Evolutionary conservation across 1,139 yeast genomes (phyloP).

Genomic region (Scheffersomyces illinoinensis): DNA sequence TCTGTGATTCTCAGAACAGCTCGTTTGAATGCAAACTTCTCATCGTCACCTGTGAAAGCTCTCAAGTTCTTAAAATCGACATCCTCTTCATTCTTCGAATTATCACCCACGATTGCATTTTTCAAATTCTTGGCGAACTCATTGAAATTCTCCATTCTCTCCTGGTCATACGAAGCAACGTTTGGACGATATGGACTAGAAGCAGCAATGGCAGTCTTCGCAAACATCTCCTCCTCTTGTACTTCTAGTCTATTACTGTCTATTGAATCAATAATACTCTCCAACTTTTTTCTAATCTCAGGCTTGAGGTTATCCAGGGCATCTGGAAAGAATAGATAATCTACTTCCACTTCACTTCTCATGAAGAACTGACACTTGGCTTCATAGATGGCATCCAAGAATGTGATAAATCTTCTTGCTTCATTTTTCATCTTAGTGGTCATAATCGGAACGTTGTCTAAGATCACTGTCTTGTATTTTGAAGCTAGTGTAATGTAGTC

Average conservation of each 20-base stretch:
- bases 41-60: constrained; percentile 78
- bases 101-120: constrained; percentile 2
- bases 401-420: constrained; percentile 65
- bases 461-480: constrained; percentile 52
- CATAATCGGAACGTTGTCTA: constrained; percentile 64
- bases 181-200: constrained; percentile 71
- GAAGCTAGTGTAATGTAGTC: constrained; percentile 73
- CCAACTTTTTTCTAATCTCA: constrained; percentile 10
- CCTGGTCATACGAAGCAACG: constrained; percentile 57
- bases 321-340: constrained; percentile 62
- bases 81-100: constrained; percentile 5
- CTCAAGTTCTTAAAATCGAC: constrained; percentile 48
- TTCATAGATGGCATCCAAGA: constrained; percentile 70
- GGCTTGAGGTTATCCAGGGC: constrained; percentile 17
- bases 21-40: constrained; percentile 70
- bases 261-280: constrained; percentile 13
- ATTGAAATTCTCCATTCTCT: constrained; percentile 34
- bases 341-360: constrained; percentile 50
- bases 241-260: constrained; percentile 39
- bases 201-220: constrained; percentile 61
- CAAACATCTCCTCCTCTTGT: constrained; percentile 70
- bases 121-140: constrained; percentile 20
- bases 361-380: constrained; percentile 60
- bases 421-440: constrained; percentile 63
- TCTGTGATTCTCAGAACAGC: constrained; percentile 70